Evolutionary conservation across 768 basidiomycete genomes (phyloP).

Genomic region (Cantharellus anzutake): DNA sequence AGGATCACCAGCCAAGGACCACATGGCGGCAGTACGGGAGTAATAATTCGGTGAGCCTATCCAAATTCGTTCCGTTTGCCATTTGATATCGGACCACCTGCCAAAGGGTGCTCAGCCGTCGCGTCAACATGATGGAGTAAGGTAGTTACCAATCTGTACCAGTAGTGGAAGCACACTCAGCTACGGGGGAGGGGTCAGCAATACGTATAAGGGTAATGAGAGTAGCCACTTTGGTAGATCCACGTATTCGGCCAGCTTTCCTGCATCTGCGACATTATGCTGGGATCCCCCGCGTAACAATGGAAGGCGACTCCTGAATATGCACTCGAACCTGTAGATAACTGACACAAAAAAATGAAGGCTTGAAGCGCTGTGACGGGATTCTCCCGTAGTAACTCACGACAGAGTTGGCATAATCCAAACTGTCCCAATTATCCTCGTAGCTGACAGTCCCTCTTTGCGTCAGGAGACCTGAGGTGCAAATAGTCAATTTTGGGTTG

Average conservation of each 20-base stretch:
- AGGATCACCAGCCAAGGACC: constrained; percentile 52
- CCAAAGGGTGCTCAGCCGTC: constrained; percentile 30
- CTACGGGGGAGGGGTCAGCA: not conserved
- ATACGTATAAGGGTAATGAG: not conserved
- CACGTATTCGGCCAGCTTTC: not conserved
- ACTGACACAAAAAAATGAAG: constrained; percentile 1
- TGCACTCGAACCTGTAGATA: constrained; percentile 6
- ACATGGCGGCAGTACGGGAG: constrained; percentile 37
- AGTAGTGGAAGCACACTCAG: not conserved
- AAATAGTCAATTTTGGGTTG: not conserved
- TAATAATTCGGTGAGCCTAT: constrained; percentile 11
- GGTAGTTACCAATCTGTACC: constrained; percentile 12
- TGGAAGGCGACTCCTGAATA: constrained; percentile 47
- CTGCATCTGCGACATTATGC: constrained; percentile 33
- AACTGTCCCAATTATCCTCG: constrained; percentile 62
- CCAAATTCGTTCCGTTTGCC: constrained; percentile 52
- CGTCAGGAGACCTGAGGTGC: no score
- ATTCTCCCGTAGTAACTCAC: constrained; percentile 15
- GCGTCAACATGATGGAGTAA: constrained; percentile 36
- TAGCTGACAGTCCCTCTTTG: constrained; percentile 10
- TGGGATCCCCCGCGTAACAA: constrained; percentile 40
- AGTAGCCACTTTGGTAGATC: not conserved
- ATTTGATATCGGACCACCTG: constrained; percentile 72
- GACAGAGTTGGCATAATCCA: constrained; percentile 38
- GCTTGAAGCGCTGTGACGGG: not conserved